Percentiles rank a stretch among this genome's conserved stretches.
These are phyloP conservation scores for Ascochyta koolunga DNA, from an alignment of 2,329 filamentous ascomycete genomes.

Conservation along the genomic window DNA sequence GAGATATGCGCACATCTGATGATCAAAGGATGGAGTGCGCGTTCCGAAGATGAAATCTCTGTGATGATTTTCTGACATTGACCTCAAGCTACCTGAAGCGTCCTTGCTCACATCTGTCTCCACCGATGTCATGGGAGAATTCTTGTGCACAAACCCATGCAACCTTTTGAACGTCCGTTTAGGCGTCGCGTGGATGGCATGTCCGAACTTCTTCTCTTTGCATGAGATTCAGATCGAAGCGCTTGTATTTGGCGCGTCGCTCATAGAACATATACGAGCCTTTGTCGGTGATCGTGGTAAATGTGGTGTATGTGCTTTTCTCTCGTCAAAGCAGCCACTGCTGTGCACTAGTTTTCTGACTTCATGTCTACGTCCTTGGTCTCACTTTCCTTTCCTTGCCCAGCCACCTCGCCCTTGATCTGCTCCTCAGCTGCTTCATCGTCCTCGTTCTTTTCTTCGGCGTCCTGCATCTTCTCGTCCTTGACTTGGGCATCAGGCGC, in stretches of 20 bases:
- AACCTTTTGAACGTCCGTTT: neutral
- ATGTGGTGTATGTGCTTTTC: neutral
- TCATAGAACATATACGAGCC: neutral
- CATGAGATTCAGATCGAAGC: neutral
- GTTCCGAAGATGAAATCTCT: neutral
- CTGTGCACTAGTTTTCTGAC: conserved; percentile 21
- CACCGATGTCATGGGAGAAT: neutral
- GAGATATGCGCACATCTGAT: neutral
- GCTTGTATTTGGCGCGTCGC: neutral
- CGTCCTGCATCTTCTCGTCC: conserved; percentile 33
- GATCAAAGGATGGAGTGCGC: neutral
- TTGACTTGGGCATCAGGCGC: conserved; percentile 10
- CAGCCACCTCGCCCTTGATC: conserved; percentile 18
- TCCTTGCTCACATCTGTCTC: neutral
- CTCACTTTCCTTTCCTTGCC: conserved; percentile 18
- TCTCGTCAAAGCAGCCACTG: neutral
- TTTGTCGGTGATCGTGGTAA: neutral
- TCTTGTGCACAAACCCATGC: neutral
- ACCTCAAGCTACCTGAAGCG: neutral
- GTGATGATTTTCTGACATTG: neutral
- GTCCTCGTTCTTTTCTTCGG: conserved; percentile 22
- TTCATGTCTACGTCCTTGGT: conserved; percentile 32
- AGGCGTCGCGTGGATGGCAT: neutral
- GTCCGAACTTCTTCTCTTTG: neutral
- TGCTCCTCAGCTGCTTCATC: conserved; percentile 18